phyloP scores from a whole-genome alignment of 108 stramenopile species.

The Seminavis robusta region DNA sequence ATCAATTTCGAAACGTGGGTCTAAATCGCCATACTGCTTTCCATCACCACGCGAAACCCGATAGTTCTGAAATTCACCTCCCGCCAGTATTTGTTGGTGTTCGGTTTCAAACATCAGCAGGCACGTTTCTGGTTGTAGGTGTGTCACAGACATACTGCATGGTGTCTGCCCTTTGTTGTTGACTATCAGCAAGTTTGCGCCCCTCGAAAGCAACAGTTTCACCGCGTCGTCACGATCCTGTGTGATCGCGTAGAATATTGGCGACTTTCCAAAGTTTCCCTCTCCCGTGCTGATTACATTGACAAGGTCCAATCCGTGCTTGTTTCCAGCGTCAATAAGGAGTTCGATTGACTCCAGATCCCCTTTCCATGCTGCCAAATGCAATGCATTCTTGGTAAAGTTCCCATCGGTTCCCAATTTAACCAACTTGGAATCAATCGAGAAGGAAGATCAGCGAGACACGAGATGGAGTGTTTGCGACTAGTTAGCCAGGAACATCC shows the following conservation, averaged over 20 bases:
- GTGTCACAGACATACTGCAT: constrained; percentile 53
- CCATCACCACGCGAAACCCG: constrained; percentile 56
- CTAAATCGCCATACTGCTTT: constrained; percentile 70
- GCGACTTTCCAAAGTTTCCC: constrained; percentile 75
- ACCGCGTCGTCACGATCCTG: constrained; percentile 60
- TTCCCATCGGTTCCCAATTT: no score
- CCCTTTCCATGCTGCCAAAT: constrained; percentile 82
- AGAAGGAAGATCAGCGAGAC: no score
- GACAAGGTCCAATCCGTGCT: constrained; percentile 47
- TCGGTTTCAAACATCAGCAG: no score
- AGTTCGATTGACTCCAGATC: constrained; percentile 43
- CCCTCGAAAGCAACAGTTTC: constrained; percentile 28
- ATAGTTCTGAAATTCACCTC: no score
- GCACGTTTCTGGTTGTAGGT: no score
- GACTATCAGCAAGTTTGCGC: constrained; percentile 61
- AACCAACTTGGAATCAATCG: no score
- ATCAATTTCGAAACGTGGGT: constrained; percentile 73
- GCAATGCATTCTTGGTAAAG: constrained; percentile 59
- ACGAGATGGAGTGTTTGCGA: no score
- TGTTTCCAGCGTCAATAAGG: no score
- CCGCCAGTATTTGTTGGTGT: no score
- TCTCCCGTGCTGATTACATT: constrained; percentile 44
- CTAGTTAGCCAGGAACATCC: no score
- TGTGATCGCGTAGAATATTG: constrained; percentile 79
- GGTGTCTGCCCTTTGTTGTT: constrained; percentile 88